Evolutionary conservation across 164 flowering plant species (phyloP).

Genomic region (Vitis cinerea): DNA sequence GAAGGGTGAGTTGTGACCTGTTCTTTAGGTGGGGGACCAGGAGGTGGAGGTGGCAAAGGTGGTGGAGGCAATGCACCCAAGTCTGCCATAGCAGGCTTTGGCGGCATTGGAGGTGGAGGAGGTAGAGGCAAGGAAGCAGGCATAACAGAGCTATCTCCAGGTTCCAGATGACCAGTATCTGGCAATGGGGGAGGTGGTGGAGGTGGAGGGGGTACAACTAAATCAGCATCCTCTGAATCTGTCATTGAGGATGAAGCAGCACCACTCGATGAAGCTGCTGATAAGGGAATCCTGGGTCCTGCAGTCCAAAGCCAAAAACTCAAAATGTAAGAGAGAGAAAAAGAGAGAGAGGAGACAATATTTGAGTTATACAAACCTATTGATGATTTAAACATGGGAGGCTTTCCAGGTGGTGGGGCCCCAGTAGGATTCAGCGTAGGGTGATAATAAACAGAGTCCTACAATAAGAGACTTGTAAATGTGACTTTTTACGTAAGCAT

Average conservation of each 20-base stretch:
- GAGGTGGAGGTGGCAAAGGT: conserved; percentile 79
- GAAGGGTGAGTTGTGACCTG: conserved; percentile 35
- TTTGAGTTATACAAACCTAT: conserved; percentile 51
- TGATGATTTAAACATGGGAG: conserved; percentile 95
- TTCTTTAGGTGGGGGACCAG: conserved; percentile 79
- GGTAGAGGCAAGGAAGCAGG: conserved; percentile 79
- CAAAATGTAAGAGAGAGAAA: neutral
- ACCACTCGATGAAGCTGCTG: conserved; percentile 62
- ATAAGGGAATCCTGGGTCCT: conserved; percentile 84
- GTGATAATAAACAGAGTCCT: conserved; percentile 99
- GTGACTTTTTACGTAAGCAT: neutral
- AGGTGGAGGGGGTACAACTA: conserved; percentile 64
- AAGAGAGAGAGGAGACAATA: neutral
- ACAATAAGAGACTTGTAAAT: conserved; percentile 27
- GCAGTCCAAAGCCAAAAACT: conserved; percentile 14
- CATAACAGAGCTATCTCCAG: conserved; percentile 44
- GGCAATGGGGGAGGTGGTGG: conserved; percentile 91
- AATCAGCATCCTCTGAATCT: conserved; percentile 58
- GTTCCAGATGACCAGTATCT: conserved; percentile 35
- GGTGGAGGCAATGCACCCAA: conserved; percentile 55
- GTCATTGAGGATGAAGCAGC: conserved; percentile 65
- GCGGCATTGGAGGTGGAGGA: conserved; percentile 85
- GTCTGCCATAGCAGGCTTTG: conserved; percentile 42
- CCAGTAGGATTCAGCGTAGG: conserved; percentile 95
- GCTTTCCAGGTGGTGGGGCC: conserved; percentile 99